Evolutionary conservation across 768 basidiomycete genomes (phyloP), one percentile per base, ranked within the genome.

Genomic region (Agaricus bisporus): DNA sequence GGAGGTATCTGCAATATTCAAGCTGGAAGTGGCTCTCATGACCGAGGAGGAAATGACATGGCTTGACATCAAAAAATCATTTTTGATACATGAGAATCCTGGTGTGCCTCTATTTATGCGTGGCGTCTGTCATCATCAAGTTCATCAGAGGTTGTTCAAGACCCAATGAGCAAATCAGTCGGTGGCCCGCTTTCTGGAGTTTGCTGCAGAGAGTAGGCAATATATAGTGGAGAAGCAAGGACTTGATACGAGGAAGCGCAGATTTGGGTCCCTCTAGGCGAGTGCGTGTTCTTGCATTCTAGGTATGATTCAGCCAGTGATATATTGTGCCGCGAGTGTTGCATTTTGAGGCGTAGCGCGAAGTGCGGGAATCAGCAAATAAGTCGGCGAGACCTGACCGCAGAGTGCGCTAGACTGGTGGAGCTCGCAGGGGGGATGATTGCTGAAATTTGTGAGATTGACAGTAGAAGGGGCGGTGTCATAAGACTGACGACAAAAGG

Each of bases 51-150:
- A 35, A n/a, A 41, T 5, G 17, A 15, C 15, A 18, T n/a, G n/a
- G 46, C 32, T 47, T 32, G n/a, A 12, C 46, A 12, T 32, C 32
- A 47, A 17, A n/a, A 14, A 35, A 28, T 18, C n/a, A 39, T 12
- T 39, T 39, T 41, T 41, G 41, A 51, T 42, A 43, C 41, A 35
- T 43, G 28, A 32, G 41, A 42, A 22, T 25, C 41, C 42, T 29
- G 17, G 5, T 17, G n/a, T 15, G 41, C 41, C 41, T 29, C 26
- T 42, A 43, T 39, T 44, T 51, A 51, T 42, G 49, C 42, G 32
- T 20, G 49, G 49, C 49, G 41, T 43, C 49, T 51, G 49, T 43
- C 49, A 51, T 51, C 41, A 51, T 32, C 32, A 32, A 32, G 4
- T 32, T 32, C 32, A 32, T 32, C 32, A 22, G 18, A 29, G 35